phyloP scores from a whole-genome alignment of 108 stramenopile species.

The Nitzschia inconspicua region DNA sequence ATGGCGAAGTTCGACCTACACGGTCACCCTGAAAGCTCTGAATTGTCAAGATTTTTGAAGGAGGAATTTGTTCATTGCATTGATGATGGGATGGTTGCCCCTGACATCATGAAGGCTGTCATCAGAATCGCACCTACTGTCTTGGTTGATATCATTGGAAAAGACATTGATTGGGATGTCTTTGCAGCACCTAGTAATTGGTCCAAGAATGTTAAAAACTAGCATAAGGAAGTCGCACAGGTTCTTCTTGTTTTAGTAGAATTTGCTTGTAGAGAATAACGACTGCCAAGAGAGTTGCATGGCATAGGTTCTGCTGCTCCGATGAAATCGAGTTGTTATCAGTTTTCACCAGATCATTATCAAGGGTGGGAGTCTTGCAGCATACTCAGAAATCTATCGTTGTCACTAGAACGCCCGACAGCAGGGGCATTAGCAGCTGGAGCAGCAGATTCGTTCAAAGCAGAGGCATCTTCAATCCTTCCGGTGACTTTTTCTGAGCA shows the following conservation, averaged over 20 bases:
- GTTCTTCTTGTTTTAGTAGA: no score
- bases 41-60: not conserved
- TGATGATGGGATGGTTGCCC: slow-evolving; percentile 21
- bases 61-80: slow-evolving; percentile 20
- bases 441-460: no score
- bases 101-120: slow-evolving; percentile 5
- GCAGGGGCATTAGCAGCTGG: no score
- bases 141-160: slow-evolving; percentile 6
- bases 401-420: no score
- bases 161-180: not conserved
- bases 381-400: slow-evolving; percentile 9
- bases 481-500: no score
- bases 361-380: not conserved
- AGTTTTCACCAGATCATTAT: no score
- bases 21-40: not conserved
- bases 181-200: not conserved
- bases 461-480: no score
- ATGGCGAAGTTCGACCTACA: not conserved
- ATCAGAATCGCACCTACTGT: not conserved
- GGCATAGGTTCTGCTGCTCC: slow-evolving; percentile 3
- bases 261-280: no score
- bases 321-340: no score
- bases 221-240: no score
- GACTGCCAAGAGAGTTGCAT: no score
- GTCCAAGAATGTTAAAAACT: no score